Evolutionary conservation across 768 basidiomycete species (phyloP), one percentile per base, ranked within the genome.

Genomic region (Pisolithus orientalis): DNA sequence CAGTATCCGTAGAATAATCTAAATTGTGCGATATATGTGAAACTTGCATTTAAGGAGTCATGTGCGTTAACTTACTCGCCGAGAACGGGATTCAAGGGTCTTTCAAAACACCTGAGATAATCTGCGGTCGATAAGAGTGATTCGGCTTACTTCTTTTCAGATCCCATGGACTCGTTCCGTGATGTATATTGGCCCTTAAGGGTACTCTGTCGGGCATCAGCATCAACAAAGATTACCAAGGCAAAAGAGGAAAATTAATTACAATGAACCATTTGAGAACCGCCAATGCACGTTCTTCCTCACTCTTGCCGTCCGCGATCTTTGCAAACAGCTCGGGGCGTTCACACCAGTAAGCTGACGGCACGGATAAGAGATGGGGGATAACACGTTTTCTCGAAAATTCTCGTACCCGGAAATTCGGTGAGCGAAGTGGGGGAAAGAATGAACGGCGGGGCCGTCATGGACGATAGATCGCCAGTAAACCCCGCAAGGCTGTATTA

Each of bases 191-290:
- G 94, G 13, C 92, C 94, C 67, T 94, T 96, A 47, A 99, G 78
- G 0, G 95, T 99, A 62, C 85, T 85, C 87, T 87, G 53, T 14
- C 40, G 31, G 52, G 24, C 17, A 29, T 24, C 34, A 14, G 17
- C 21, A 44, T 59, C 50, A 60, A 44, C 42, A 47, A 37, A 25
- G 7, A 42, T 28, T 14, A 49, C 27, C 17, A 6, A 39, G 34
- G 9, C 28, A 45, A n/a, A 31, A 16, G 24, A 13, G 28, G 28
- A 17, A 40, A n/a, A 21, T 43, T 52, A 29, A 44, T 58, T 59
- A 90, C 86, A 62, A 99, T 89, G 72, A 98, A 99, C 95, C 95
- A 99, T 61, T 79, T 82, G 43, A 97, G 76, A n/a, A 97, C 91
- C 6, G 84, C 80, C 48, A 90, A 73, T 2, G 84, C 77, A 47